Evolutionary conservation across 495 filamentous ascomycete genomes (phyloP).

Genomic region (Xylaria castorea): DNA sequence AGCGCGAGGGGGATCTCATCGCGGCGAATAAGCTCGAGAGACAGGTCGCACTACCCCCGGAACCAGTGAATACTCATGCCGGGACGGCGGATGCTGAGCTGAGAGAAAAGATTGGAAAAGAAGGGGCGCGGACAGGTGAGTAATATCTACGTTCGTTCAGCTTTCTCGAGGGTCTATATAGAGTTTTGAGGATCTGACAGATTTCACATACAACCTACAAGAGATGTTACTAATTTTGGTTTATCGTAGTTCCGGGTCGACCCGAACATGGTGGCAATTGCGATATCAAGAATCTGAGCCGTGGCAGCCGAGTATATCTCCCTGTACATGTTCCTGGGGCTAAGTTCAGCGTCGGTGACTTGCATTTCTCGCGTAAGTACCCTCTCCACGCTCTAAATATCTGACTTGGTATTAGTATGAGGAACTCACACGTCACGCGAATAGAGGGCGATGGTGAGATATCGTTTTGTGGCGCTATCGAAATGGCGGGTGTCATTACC

Average conservation of each 20-base stretch:
- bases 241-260: slow-evolving; percentile 68
- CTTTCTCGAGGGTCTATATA: neutral
- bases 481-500: slow-evolving; percentile 94
- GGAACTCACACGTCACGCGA: neutral
- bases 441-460: slow-evolving; percentile 90
- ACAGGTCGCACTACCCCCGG: slow-evolving; percentile 81
- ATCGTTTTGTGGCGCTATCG: slow-evolving; percentile 94
- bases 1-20: slow-evolving; percentile 80
- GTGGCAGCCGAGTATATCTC: slow-evolving; percentile 88
- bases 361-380: slow-evolving; percentile 76
- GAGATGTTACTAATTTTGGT: neutral
- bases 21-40: slow-evolving; percentile 68
- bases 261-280: slow-evolving; percentile 75
- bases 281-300: slow-evolving; percentile 90
- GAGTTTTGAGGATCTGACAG: neutral
- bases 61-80: slow-evolving; percentile 73
- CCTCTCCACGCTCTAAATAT: neutral
- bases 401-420: neutral
- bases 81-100: slow-evolving; percentile 67
- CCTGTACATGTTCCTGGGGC: slow-evolving; percentile 84
- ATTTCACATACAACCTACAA: neutral
- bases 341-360: slow-evolving; percentile 90
- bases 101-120: slow-evolving; percentile 77
- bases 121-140: slow-evolving; percentile 76
- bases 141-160: neutral